phyloP scores from a whole-genome alignment of 768 basidiomycete genomes.

The Tulasnella sp. region DNA sequence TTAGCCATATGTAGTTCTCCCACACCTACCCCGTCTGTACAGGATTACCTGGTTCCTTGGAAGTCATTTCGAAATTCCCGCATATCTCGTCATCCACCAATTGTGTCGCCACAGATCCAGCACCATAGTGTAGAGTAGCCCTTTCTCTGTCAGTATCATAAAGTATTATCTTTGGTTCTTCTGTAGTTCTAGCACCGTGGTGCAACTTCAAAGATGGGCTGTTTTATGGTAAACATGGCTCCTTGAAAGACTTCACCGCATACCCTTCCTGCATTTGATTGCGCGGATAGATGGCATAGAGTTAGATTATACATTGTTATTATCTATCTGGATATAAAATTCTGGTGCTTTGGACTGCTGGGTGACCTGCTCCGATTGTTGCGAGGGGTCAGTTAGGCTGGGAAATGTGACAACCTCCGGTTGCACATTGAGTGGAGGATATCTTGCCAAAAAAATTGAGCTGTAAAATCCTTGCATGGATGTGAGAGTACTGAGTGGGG shows the following conservation, averaged over 20 bases:
- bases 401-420: no score
- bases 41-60: background rate
- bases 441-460: no score
- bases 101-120: background rate
- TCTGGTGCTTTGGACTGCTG: no score
- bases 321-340: no score
- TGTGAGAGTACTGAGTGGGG: no score
- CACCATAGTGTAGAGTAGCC: background rate
- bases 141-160: background rate
- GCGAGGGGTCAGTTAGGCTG: no score
- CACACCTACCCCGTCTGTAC: no score
- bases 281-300: background rate
- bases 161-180: background rate
- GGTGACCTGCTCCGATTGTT: no score
- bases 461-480: no score
- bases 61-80: background rate
- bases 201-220: background rate
- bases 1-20: no score
- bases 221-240: background rate
- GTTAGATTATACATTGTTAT: background rate
- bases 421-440: no score
- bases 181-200: background rate
- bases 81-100: background rate
- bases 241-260: background rate
- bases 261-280: background rate